A percentile compares a stretch with the other conserved stretches of the same genome.
Evolutionary conservation across 768 basidiomycete species (phyloP).

Genomic region (Hypholoma fasciculare): DNA sequence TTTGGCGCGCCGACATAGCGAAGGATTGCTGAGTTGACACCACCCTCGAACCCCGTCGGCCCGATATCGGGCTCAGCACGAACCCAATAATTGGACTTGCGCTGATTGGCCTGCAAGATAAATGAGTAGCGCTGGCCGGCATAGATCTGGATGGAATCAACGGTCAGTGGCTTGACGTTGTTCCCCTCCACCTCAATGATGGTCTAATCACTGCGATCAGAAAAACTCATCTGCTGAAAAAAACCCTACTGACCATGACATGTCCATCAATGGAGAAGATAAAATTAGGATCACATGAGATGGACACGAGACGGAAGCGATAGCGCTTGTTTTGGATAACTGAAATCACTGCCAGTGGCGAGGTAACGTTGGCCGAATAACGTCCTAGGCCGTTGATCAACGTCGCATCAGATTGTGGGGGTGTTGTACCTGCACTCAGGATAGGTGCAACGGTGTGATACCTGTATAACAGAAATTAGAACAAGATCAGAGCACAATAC

Average conservation of each 20-base stretch:
- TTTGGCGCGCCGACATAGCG: constrained; percentile 45
- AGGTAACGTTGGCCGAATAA: constrained; percentile 31
- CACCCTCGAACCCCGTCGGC: constrained; percentile 11
- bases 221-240: neutral
- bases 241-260: constrained; percentile 26
- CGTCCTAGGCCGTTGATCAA: constrained; percentile 54
- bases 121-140: constrained; percentile 31
- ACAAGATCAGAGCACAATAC: neutral
- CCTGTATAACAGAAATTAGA: constrained; percentile 15
- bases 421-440: constrained; percentile 17
- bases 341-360: constrained; percentile 37
- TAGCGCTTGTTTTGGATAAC: constrained; percentile 39
- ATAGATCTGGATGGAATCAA: constrained; percentile 45
- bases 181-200: constrained; percentile 55
- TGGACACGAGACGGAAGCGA: constrained; percentile 48
- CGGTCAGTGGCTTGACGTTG: constrained; percentile 40
- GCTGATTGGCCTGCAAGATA: constrained; percentile 45
- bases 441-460: constrained; percentile 27
- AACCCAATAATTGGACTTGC: constrained; percentile 53
- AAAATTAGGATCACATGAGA: constrained; percentile 48
- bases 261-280: constrained; percentile 47
- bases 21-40: constrained; percentile 50
- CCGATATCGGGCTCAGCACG: constrained; percentile 31
- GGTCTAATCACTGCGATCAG: constrained; percentile 22
- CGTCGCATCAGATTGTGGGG: constrained; percentile 31